Base-by-base conservation (phyloP, 306 rosid species). In the Rosa persica region DNA sequence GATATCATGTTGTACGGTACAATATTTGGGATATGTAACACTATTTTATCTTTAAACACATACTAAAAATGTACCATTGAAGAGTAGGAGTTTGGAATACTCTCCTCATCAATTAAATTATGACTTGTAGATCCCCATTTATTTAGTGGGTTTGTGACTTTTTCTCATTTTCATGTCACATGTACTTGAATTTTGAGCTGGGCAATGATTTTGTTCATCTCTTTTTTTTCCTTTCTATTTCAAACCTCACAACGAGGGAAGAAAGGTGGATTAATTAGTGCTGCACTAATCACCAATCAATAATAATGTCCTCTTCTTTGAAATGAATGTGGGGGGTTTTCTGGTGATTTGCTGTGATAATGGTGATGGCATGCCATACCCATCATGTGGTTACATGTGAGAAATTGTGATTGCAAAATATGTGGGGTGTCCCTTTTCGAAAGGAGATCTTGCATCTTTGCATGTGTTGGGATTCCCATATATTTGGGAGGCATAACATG, bases 311-410 rank as follows among this genome's bases (percentile, higher is more conserved):
- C 51, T 22, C 76, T 72, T 74, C 67, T 64, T 73, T 77, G 51
- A 70, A 67, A 76, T 70, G 55, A 75, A 81, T 38, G 27, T 75
- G 51, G 64, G 60, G 27, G 16, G 6, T 81, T 80, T 73, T 76
- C 40, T 67, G 58, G 84, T 73, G 74, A 62, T 85, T 77, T 66
- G 64, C 60, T 79, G 84, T 87, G 86, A 82, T 58, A 82, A 76
- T 51, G 48, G 84, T 80, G 89, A 87, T 82, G 89, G 89, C 82
- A 87, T 81, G 67, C 88, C 92, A 87, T 81, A 83, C 83, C 74
- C 80, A 81, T 88, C 94, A 91, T 91, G 93, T 91, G 98, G 86
- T 48, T 80, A 85, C 94, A 88, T 87, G 98, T 88, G 98, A 85
- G 70, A 83, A 83, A 43, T 74, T 83, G 78, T 17, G 72, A 83